These are phyloP conservation scores for Pichia sp. DNA, from an alignment of 1,139 yeast species.

Conservation along the genomic window DNA sequence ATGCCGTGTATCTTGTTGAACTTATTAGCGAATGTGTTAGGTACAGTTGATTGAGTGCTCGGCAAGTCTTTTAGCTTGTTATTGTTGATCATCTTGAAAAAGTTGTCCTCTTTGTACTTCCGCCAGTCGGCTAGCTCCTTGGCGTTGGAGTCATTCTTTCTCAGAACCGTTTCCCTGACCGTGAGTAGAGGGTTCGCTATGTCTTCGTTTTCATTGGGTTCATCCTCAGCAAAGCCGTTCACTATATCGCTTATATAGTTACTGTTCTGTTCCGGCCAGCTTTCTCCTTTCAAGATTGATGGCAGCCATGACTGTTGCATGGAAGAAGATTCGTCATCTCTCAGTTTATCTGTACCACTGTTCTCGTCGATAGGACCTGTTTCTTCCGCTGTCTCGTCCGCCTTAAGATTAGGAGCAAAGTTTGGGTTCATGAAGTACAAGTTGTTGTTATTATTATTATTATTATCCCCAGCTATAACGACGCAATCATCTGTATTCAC, in stretches of 20 bases:
- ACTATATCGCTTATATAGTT: conserved; percentile 3
- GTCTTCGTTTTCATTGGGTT: not conserved
- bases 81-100: conserved; percentile 22
- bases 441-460: conserved; percentile 17
- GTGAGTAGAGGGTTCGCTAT: conserved; percentile 15
- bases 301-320: conserved; percentile 28
- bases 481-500: conserved; percentile 26
- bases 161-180: conserved; percentile 26
- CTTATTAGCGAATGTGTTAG: conserved; percentile 31
- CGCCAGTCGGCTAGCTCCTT: conserved; percentile 30
- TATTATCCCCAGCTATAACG: not conserved
- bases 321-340: not conserved
- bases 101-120: conserved; percentile 24
- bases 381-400: conserved; percentile 5
- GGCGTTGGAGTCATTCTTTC: conserved; percentile 18
- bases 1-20: conserved; percentile 20
- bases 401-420: conserved; percentile 21
- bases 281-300: conserved; percentile 25
- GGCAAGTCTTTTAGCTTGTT: conserved; percentile 23
- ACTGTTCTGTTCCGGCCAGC: conserved; percentile 26
- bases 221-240: conserved; percentile 5
- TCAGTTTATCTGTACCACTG: not conserved
- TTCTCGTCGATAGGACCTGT: not conserved
- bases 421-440: conserved; percentile 24
- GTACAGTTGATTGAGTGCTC: conserved; percentile 19